Evolutionary conservation across 495 filamentous ascomycete species (phyloP), one percentile per base, ranked within the genome.

Genomic region (Talaromyces adpressus): DNA sequence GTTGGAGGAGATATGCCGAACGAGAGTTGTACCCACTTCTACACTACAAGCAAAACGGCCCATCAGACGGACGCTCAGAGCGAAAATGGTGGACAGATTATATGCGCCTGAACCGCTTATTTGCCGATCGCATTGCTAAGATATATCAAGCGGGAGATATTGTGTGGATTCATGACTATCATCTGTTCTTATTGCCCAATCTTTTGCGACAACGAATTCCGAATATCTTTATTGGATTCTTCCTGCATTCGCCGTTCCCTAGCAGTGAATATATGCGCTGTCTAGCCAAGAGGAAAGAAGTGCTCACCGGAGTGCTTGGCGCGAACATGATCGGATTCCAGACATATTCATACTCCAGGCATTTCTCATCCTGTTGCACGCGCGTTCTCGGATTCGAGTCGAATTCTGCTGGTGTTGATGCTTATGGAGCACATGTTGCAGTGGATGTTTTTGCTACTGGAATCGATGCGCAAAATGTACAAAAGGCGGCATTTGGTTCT

Each of bases 291-390:
- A 79, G 93, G 62, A 96, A 95, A 73, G 91, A 95, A 69, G 81
- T 97, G 1, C 79, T 97, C 9, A 89, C 91, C 65, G 93, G 93
- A 29, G 86, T 96, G 58, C 81, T 97, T 23, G 91, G 92, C 12
- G 85, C 93, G 45, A 96, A 96, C 70, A 87, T 96, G 81, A 81
- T 97, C 64, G 91, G 90, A 1, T 96, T 97, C 78, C 93, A 97
- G 74, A 92, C 91, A 3, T 91, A 89, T 75, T 92, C 91, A 68
- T 96, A 95, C 70, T 92, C 91, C 11, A 85, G 91, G 2, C 93
- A 97, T 71, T 97, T 97, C 67, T 85, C 88, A 9, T 96, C 91
- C 34, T 96, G 91, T 75, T 97, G 93, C 74, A 93, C 90, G 3
- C 84, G 92, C 7, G 87, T 97, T 20, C 78, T 97, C 7, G 89